A percentile compares a stretch with the other conserved stretches of the same genome.
Conservation (phyloP, 331 rosid species). For the Ulmus americana region DNA sequence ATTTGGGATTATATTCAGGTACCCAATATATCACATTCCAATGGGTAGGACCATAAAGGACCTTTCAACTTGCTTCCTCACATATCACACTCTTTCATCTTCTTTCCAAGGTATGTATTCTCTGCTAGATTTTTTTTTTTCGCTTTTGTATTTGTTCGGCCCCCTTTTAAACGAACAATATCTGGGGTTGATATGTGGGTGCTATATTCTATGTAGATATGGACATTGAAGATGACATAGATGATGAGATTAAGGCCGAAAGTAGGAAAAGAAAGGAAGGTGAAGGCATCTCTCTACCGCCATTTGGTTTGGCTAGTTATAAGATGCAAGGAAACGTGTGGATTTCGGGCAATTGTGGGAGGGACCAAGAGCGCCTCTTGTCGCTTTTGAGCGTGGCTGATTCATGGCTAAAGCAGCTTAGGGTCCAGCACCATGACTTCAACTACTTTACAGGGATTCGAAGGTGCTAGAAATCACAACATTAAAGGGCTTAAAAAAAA, state of each 20-base stretch:
- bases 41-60: conserved; percentile 95
- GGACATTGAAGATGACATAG: conserved; percentile 76
- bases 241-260: conserved; percentile 29
- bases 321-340: conserved; percentile 94
- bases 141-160: too few relatives aligned
- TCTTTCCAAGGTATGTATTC: conserved; percentile 74
- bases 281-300: conserved; percentile 56
- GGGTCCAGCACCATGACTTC: conserved; percentile 96
- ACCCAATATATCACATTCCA: conserved; percentile 95
- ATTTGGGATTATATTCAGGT: conserved; percentile 44
- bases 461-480: conserved; percentile 32
- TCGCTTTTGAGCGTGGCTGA: conserved; percentile 83
- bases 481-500: background rate
- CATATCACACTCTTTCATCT: conserved; percentile 91
- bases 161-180: too few relatives aligned
- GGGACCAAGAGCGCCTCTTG: conserved; percentile 71
- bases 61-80: conserved; percentile 80
- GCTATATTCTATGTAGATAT: conserved; percentile 38
- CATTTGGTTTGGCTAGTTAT: conserved; percentile 91
- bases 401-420: conserved; percentile 92
- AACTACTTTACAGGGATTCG: conserved; percentile 63
- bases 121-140: background rate
- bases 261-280: conserved; percentile 59
- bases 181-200: background rate
- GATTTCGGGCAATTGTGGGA: conserved; percentile 68